Percentiles rank a stretch among this genome's conserved stretches.
These are phyloP conservation scores for Cornus kousa DNA, from an alignment of 148 eudicot genomes.

Conservation along the genomic window DNA sequence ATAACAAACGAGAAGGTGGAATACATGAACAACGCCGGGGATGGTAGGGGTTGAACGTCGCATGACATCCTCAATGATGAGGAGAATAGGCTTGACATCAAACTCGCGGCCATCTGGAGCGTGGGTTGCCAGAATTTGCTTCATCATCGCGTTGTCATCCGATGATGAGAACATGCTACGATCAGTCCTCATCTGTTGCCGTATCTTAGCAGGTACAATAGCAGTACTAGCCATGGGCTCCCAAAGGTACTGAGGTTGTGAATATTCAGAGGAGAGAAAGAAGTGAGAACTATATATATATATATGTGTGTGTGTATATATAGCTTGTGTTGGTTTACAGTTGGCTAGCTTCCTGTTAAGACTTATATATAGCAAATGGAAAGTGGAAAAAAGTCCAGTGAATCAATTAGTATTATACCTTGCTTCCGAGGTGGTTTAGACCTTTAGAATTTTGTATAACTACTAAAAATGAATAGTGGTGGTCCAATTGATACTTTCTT, in stretches of 20 bases:
- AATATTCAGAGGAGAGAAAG: too few species aligned
- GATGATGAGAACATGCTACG: conserved; percentile 52
- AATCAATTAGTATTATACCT: conserved; percentile 37
- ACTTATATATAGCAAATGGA: too few species aligned
- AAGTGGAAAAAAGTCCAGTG: background rate
- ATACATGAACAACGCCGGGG: conserved; percentile 31
- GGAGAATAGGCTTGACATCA: conserved; percentile 54
- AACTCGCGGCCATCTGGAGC: conserved; percentile 64
- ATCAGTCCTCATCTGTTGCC: conserved; percentile 32
- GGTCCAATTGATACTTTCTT: too few species aligned
- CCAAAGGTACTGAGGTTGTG: too few species aligned
- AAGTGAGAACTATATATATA: too few species aligned
- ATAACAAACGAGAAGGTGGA: too few species aligned
- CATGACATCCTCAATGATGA: conserved; percentile 61
- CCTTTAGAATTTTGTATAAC: too few species aligned
- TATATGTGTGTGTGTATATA: too few species aligned
- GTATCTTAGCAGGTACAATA: conserved; percentile 26
- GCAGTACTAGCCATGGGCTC: conserved; percentile 25
- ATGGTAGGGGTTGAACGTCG: conserved; percentile 36
- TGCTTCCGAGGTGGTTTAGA: conserved; percentile 47
- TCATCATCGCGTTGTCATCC: conserved; percentile 66
- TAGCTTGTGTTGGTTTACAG: too few species aligned
- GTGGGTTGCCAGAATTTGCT: conserved; percentile 56
- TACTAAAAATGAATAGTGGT: too few species aligned
- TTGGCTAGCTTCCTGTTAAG: too few species aligned